A percentile compares a stretch with the other conserved stretches of the same genome.
phyloP scores from a whole-genome alignment of 2,329 filamentous ascomycete genomes.

The Emmonsia crescens region DNA sequence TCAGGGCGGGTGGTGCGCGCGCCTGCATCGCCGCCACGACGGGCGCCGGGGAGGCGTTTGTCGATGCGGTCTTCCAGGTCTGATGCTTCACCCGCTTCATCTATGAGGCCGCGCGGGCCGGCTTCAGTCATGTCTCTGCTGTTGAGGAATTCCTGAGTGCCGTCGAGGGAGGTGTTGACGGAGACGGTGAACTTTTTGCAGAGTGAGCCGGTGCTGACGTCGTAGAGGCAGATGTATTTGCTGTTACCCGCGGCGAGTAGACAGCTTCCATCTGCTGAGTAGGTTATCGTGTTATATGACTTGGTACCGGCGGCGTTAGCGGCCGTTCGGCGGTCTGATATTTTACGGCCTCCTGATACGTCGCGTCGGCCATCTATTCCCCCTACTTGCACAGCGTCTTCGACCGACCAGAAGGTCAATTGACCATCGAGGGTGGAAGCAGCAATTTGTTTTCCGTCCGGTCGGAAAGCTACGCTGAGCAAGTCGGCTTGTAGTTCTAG shows the following conservation, averaged over 20 bases:
- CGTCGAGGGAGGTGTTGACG: constrained; percentile 87
- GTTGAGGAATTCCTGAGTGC: constrained; percentile 94
- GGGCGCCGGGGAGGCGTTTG: constrained; percentile 68
- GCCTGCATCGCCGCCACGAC: constrained; percentile 77
- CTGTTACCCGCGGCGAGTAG: constrained; percentile 86
- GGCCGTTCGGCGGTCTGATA: constrained; percentile 78
- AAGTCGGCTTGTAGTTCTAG: constrained; percentile 88
- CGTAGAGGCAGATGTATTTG: constrained; percentile 97
- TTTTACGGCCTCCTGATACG: constrained; percentile 80
- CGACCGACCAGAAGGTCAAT: constrained; percentile 86
- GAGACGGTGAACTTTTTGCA: constrained; percentile 94
- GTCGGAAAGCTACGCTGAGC: constrained; percentile 72
- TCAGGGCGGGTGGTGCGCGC: constrained; percentile 65
- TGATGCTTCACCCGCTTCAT: constrained; percentile 77
- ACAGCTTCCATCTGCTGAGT: constrained; percentile 86
- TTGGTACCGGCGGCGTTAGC: constrained; percentile 87
- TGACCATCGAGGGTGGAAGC: constrained; percentile 90
- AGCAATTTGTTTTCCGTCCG: constrained; percentile 82
- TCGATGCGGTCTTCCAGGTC: constrained; percentile 80
- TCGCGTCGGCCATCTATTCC: constrained; percentile 85
- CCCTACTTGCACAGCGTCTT: constrained; percentile 74
- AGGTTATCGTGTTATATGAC: constrained; percentile 74
- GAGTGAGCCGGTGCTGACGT: constrained; percentile 81
- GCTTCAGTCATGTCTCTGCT: constrained; percentile 85
- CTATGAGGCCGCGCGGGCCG: constrained; percentile 71